phyloP scores from a whole-genome alignment of 1,139 yeast species.

The Magnusiomyces ingens region DNA sequence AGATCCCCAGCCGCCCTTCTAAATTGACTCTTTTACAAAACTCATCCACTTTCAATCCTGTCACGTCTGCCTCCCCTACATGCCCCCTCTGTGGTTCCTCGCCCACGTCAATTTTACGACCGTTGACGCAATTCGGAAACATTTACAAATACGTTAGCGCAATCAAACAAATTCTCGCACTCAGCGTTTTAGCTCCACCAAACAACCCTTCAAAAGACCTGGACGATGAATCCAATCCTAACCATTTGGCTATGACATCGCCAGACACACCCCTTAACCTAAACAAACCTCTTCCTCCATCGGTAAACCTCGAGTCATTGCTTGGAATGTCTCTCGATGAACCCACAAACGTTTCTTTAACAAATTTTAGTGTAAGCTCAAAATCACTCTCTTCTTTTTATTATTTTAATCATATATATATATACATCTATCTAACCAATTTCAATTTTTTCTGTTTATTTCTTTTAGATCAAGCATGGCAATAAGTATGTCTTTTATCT shows the following conservation, averaged over 20 bases:
- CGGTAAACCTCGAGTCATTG: too few species aligned
- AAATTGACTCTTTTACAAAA: not conserved
- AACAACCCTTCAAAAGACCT: not conserved
- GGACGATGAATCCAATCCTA: not conserved
- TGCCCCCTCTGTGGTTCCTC: constrained; percentile 11
- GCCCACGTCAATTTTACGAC: constrained; percentile 13
- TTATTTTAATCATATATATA: too few species aligned
- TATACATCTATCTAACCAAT: too few species aligned
- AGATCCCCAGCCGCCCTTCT: not conserved
- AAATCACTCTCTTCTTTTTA: too few species aligned
- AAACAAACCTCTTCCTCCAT: not conserved
- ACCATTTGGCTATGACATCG: not conserved
- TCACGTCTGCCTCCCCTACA: not conserved
- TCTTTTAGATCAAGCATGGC: too few species aligned
- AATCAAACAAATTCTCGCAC: constrained; percentile 11
- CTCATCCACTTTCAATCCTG: not conserved
- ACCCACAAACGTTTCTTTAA: too few species aligned
- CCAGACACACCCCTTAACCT: not conserved
- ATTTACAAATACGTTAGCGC: constrained; percentile 5
- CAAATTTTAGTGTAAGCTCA: too few species aligned
- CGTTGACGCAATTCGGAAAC: constrained; percentile 7
- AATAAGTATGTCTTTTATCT: too few species aligned
- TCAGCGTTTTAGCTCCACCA: constrained; percentile 8
- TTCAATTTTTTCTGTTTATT: too few species aligned
- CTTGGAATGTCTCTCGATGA: too few species aligned